A percentile compares a stretch with the other conserved stretches of the same genome.
Conservation (phyloP, 176 grass and related monocot species). For the Leersia perrieri region DNA sequence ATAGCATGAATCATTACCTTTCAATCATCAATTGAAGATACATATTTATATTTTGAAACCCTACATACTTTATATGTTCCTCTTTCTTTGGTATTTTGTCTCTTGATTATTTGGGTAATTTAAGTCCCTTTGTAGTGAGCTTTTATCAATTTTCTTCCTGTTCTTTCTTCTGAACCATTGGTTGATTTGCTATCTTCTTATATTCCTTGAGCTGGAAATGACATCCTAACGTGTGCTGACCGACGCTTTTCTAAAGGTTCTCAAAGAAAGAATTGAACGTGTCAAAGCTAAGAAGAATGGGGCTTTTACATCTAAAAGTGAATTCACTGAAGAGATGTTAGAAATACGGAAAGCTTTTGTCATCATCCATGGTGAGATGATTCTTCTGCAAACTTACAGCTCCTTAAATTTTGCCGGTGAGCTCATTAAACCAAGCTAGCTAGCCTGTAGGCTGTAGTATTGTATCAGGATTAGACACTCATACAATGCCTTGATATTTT, state of each 20-base stretch:
- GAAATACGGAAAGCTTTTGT: slow-evolving; percentile 95
- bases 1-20: neutral
- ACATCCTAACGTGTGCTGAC: neutral
- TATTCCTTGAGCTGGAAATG: neutral
- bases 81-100: neutral
- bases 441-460: slow-evolving; percentile 7
- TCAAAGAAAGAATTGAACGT: slow-evolving; percentile 88
- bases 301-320: slow-evolving; percentile 53
- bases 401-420: slow-evolving; percentile 94
- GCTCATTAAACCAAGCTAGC: neutral
- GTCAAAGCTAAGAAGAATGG: slow-evolving; percentile 64
- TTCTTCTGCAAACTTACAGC: slow-evolving; percentile 89
- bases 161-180: neutral
- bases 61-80: neutral
- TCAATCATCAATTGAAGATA: neutral
- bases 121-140: neutral
- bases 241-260: slow-evolving; percentile 50
- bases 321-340: slow-evolving; percentile 87
- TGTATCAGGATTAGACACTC: neutral
- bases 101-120: neutral
- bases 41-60: neutral
- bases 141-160: neutral
- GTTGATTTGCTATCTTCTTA: neutral
- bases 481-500: neutral
- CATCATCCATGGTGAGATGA: slow-evolving; percentile 96